Percentiles rank a stretch among this genome's conserved stretches.
phyloP scores from a whole-genome alignment of 176 grass and related monocot species.

The Raddia guianensis region DNA sequence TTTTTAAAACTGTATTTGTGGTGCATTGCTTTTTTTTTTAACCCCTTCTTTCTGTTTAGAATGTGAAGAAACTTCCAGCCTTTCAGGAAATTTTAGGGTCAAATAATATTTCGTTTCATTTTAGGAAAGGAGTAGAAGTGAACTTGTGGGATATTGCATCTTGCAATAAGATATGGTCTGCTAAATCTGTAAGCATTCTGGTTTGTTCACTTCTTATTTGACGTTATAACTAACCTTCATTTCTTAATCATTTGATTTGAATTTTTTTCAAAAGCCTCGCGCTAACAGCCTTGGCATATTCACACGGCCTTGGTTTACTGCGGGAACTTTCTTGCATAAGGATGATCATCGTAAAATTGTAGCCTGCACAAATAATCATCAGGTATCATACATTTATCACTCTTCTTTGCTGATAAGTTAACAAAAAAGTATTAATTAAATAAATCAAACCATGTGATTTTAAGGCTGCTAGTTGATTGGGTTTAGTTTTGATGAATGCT shows the following conservation, averaged over 20 bases:
- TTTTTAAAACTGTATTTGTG: not conserved
- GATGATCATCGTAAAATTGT: conserved; percentile 98
- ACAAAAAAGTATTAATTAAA: conserved; percentile 5
- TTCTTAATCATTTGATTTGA: conserved; percentile 31
- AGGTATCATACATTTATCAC: conserved; percentile 51
- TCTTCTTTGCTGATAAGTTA: conserved; percentile 1
- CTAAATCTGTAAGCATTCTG: conserved; percentile 75
- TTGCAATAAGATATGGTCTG: conserved; percentile 75
- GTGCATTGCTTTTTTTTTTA: not conserved
- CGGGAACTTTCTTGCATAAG: conserved; percentile 85
- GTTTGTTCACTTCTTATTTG: conserved; percentile 15
- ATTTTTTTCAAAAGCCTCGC: conserved; percentile 59
- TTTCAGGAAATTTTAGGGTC: conserved; percentile 10
- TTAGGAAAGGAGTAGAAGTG: conserved; percentile 79
- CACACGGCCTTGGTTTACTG: conserved; percentile 76
- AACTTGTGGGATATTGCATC: conserved; percentile 89
- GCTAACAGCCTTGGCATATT: conserved; percentile 85
- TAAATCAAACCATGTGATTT: not conserved
- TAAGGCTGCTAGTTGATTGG: not conserved
- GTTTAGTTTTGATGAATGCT: conserved; percentile 19
- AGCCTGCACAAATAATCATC: conserved; percentile 76
- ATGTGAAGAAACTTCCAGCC: not conserved
- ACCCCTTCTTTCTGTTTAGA: not conserved
- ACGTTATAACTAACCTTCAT: conserved; percentile 8
- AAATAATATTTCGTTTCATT: conserved; percentile 29